These are phyloP conservation scores for Yarrowia porcina DNA, from an alignment of 805 yeast genomes.

Conservation along the genomic window DNA sequence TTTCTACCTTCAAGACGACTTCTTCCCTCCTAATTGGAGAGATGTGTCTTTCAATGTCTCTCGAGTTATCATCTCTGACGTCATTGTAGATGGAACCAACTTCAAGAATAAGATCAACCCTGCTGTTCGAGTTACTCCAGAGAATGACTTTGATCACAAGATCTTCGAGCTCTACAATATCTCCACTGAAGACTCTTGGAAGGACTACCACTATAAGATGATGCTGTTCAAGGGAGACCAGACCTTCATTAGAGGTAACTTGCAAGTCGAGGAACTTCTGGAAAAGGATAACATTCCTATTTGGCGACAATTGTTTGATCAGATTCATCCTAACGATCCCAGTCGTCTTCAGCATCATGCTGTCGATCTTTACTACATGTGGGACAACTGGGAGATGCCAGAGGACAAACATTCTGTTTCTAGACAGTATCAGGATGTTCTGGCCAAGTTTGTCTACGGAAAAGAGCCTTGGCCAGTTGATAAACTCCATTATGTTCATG, in stretches of 20 bases:
- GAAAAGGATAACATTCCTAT: background rate
- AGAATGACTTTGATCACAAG: constrained; percentile 4
- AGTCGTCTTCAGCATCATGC: background rate
- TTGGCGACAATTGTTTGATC: constrained; percentile 5
- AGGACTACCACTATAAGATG: constrained; percentile 4
- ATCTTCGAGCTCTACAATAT: background rate
- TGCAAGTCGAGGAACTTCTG: background rate
- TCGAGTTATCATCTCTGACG: background rate
- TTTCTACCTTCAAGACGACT: background rate
- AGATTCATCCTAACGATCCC: constrained; percentile 7
- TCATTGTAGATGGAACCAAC: constrained; percentile 1
- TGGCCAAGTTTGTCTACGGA: background rate
- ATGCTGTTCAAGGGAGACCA: constrained; percentile 14
- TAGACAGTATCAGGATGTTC: background rate
- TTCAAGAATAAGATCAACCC: constrained; percentile 11
- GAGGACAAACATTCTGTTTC: background rate
- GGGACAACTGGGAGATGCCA: constrained; percentile 12
- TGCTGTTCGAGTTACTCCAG: background rate
- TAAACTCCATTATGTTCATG: background rate
- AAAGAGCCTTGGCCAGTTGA: constrained; percentile 1
- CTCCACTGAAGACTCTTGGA: background rate
- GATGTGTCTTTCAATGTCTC: background rate
- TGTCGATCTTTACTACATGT: constrained; percentile 10
- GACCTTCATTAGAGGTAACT: background rate
- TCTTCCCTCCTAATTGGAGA: constrained; percentile 3